phyloP scores from a whole-genome alignment of 2,329 filamentous ascomycete genomes.

The Ophiostoma tasmaniense region DNA sequence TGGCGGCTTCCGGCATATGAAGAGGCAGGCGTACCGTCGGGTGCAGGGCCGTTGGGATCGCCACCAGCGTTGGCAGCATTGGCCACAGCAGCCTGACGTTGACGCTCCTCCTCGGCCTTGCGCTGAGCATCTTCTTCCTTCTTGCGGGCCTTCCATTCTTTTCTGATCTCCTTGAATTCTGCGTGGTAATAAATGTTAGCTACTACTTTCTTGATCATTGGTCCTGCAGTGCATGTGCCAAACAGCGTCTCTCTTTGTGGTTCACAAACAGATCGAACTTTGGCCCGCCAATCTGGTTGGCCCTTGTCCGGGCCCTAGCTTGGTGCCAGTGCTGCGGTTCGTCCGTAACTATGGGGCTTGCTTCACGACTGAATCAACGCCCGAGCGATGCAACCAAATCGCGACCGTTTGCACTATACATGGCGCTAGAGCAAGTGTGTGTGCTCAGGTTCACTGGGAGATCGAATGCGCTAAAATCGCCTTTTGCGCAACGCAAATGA shows the following conservation, averaged over 20 bases:
- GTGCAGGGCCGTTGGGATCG: slow-evolving; percentile 40
- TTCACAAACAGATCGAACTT: not conserved
- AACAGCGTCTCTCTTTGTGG: not conserved
- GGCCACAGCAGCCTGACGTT: slow-evolving; percentile 42
- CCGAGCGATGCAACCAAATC: not conserved
- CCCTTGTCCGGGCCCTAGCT: slow-evolving; percentile 32
- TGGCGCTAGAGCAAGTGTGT: not conserved
- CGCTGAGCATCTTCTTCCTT: slow-evolving; percentile 92
- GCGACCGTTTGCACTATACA: not conserved
- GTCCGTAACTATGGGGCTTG: slow-evolving; percentile 10
- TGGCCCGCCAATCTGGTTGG: slow-evolving; percentile 27
- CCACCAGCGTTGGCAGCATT: slow-evolving; percentile 47
- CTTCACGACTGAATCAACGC: not conserved
- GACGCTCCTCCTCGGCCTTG: slow-evolving; percentile 85
- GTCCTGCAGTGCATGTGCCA: not conserved
- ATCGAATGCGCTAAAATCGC: not conserved
- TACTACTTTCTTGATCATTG: not conserved
- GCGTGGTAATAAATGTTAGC: slow-evolving; percentile 15
- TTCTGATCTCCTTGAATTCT: slow-evolving; percentile 92
- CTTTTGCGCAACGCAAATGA: not conserved
- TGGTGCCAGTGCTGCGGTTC: slow-evolving; percentile 10
- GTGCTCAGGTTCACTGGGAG: not conserved
- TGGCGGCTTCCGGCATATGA: slow-evolving; percentile 53
- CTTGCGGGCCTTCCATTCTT: slow-evolving; percentile 98
- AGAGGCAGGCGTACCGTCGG: slow-evolving; percentile 49